Evolutionary conservation across 148 eudicot species (phyloP).

Genomic region (Rhododendron simsii): DNA sequence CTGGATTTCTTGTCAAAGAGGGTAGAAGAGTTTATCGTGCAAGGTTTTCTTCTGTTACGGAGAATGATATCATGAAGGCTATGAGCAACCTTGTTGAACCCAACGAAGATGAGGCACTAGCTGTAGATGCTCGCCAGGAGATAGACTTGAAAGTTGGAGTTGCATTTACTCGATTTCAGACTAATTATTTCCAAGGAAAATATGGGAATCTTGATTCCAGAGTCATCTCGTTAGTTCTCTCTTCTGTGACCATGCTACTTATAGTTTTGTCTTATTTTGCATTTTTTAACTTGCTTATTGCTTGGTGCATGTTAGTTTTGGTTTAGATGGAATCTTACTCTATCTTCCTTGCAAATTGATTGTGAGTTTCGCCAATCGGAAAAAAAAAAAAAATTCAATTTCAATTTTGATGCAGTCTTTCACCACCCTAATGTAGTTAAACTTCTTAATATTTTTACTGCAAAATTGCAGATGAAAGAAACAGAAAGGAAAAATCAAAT

Average conservation of each 20-base stretch:
- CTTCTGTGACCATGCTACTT: slow-evolving; percentile 17
- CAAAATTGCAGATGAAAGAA: background rate
- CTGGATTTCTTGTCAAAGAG: slow-evolving; percentile 59
- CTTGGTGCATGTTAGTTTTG: background rate
- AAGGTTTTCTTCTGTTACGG: slow-evolving; percentile 86
- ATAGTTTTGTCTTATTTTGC: slow-evolving; percentile 8
- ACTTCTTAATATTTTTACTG: background rate
- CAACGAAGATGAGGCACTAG: slow-evolving; percentile 78
- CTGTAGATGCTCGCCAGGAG: slow-evolving; percentile 98
- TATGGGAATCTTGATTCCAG: slow-evolving; percentile 95
- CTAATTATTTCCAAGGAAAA: slow-evolving; percentile 88
- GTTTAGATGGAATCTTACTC: background rate
- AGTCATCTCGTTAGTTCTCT: slow-evolving; percentile 86
- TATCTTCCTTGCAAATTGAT: background rate
- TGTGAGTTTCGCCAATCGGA: background rate
- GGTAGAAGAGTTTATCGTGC: slow-evolving; percentile 70
- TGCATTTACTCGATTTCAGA: slow-evolving; percentile 90
- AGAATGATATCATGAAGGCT: slow-evolving; percentile 74
- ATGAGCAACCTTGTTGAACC: slow-evolving; percentile 83
- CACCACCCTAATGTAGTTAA: background rate
- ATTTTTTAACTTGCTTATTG: background rate
- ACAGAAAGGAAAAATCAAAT: background rate
- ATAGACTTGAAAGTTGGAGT: slow-evolving; percentile 99
- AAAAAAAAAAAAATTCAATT: background rate
- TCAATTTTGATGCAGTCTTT: background rate